Evolutionary conservation across 805 yeast species (phyloP).

Genomic region (Komagataella pseudopastoris): DNA sequence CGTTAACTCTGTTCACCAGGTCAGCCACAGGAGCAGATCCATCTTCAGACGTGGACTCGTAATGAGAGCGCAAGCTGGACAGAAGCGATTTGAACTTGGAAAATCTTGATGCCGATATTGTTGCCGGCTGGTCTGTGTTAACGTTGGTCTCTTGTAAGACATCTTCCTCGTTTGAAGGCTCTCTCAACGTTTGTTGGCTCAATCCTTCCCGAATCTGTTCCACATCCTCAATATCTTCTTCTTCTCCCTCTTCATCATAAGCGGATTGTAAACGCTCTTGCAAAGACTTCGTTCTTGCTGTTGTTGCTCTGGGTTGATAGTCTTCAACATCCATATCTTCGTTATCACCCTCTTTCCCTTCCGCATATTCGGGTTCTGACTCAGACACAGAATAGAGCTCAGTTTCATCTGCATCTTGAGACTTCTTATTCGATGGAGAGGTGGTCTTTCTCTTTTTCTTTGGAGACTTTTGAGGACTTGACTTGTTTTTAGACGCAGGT

Average conservation of each 20-base stretch:
- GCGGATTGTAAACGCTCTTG: neutral
- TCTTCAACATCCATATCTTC: conserved; percentile 8
- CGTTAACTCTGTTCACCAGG: conserved; percentile 9
- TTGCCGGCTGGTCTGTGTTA: conserved; percentile 13
- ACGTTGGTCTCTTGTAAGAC: conserved; percentile 8
- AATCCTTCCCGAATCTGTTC: conserved; percentile 2
- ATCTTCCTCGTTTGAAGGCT: conserved; percentile 5
- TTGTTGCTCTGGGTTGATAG: neutral
- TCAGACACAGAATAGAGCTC: neutral
- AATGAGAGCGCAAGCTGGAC: conserved; percentile 25
- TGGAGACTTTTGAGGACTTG: conserved; percentile 15
- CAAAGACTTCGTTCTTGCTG: neutral
- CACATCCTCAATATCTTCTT: conserved; percentile 8
- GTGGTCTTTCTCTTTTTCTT: conserved; percentile 17
- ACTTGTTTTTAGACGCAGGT: conserved; percentile 11
- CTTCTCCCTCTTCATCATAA: conserved; percentile 8
- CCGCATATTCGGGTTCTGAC: conserved; percentile 5
- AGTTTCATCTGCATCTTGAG: neutral
- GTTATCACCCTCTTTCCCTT: conserved; percentile 13
- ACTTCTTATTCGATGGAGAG: conserved; percentile 4
- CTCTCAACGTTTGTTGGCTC: conserved; percentile 1
- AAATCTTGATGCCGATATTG: conserved; percentile 36
- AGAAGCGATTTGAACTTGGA: conserved; percentile 30
- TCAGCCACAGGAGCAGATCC: conserved; percentile 10
- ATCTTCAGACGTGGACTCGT: conserved; percentile 16